Evolutionary conservation across 1,139 yeast genomes (phyloP).

Genomic region (Kodamaea sp.): DNA sequence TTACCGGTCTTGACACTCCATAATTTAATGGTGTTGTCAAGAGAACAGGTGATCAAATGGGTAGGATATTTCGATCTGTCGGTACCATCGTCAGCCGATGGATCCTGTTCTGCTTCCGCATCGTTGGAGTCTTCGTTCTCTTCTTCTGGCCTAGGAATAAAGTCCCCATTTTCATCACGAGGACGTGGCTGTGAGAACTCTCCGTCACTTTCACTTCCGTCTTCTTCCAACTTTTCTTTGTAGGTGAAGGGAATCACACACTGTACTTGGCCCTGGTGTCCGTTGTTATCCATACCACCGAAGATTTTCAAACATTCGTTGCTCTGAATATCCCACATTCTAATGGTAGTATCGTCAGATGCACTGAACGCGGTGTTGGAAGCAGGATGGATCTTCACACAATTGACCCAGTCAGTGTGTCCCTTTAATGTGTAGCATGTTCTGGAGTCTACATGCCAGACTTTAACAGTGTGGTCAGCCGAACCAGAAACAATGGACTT

Average conservation of each 20-base stretch:
- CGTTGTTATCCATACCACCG: slow-evolving; percentile 68
- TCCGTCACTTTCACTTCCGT: slow-evolving; percentile 31
- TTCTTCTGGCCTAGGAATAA: no score
- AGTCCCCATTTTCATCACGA: neutral
- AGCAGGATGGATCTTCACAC: slow-evolving; percentile 80
- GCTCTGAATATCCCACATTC: slow-evolving; percentile 91
- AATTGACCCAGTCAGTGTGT: slow-evolving; percentile 88
- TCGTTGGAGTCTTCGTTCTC: neutral
- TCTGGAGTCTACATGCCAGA: slow-evolving; percentile 94
- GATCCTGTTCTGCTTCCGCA: neutral
- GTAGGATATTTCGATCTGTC: slow-evolving; percentile 56
- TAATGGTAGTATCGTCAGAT: slow-evolving; percentile 85
- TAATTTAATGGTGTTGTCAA: slow-evolving; percentile 89
- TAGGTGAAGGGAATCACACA: slow-evolving; percentile 82
- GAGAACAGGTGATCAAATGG: slow-evolving; percentile 80
- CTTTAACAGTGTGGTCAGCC: slow-evolving; percentile 87
- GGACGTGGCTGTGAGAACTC: slow-evolving; percentile 16
- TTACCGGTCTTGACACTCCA: slow-evolving; percentile 90
- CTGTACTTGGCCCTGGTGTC: slow-evolving; percentile 87
- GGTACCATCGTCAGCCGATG: slow-evolving; percentile 30
- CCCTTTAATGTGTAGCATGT: slow-evolving; percentile 93
- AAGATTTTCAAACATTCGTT: slow-evolving; percentile 79
- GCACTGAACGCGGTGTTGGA: slow-evolving; percentile 83
- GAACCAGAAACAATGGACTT: slow-evolving; percentile 90
- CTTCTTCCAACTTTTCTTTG: slow-evolving; percentile 50